Percentiles rank a stretch among this genome's conserved stretches.
Evolutionary conservation across 2,329 filamentous ascomycete species (phyloP).

Genomic region (Arthrocladium fulminans): DNA sequence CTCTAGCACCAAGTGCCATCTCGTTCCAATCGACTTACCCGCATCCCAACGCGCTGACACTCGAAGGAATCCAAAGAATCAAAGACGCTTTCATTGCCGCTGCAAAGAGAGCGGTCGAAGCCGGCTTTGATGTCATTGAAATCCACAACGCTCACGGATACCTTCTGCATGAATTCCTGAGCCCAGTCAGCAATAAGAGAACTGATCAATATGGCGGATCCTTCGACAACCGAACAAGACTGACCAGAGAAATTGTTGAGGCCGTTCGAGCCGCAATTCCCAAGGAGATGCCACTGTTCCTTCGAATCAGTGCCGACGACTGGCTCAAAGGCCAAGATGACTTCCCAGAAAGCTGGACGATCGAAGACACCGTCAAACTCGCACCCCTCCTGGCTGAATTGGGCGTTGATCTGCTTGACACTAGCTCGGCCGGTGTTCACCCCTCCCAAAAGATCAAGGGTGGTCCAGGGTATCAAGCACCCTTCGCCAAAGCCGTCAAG

Average conservation of each 20-base stretch:
- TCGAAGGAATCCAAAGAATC: conserved; percentile 53
- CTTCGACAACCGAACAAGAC: conserved; percentile 56
- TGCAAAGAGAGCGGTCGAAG: conserved; percentile 48
- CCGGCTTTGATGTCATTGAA: conserved; percentile 21
- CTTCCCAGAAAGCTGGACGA: too few species aligned
- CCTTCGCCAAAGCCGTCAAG: too few species aligned
- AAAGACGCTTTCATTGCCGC: conserved; percentile 28
- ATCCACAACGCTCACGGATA: conserved; percentile 25
- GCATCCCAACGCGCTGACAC: conserved; percentile 57
- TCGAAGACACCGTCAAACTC: too few species aligned
- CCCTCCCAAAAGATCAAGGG: too few species aligned
- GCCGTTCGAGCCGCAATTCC: too few species aligned
- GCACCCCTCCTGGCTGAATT: too few species aligned
- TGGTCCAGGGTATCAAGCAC: too few species aligned
- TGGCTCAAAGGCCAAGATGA: too few species aligned
- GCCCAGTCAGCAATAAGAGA: conserved; percentile 20
- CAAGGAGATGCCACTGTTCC: too few species aligned
- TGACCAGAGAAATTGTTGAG: conserved; percentile 45
- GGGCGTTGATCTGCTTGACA: too few species aligned
- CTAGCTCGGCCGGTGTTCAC: too few species aligned
- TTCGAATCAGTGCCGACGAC: too few species aligned
- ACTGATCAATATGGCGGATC: conserved; percentile 36
- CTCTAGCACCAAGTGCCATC: conserved; percentile 50
- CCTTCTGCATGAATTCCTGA: conserved; percentile 24
- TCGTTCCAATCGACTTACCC: conserved; percentile 55